These are phyloP conservation scores for Hanseniaspora singularis DNA, from an alignment of 805 yeast genomes.

Conservation along the genomic window DNA sequence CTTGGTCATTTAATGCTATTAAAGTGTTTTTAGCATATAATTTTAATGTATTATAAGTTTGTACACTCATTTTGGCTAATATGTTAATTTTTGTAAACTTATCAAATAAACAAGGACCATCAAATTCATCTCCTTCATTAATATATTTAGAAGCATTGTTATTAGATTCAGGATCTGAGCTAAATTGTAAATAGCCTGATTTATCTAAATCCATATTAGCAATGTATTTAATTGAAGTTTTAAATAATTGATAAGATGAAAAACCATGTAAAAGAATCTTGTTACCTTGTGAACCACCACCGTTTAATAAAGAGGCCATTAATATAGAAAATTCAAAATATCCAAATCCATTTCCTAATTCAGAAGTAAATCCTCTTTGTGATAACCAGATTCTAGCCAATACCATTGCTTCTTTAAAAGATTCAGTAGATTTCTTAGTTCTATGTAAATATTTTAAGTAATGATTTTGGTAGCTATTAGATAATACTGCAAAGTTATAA, in stretches of 20 bases:
- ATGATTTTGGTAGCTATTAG: conserved; percentile 56
- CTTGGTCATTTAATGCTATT: conserved; percentile 58
- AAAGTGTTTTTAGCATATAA: conserved; percentile 60
- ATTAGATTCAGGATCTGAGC: conserved; percentile 29
- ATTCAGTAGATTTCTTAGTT: conserved; percentile 60
- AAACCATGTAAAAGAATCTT: conserved; percentile 74
- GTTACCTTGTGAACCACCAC: conserved; percentile 68
- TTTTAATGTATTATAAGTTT: conserved; percentile 51
- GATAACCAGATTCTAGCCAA: conserved; percentile 82
- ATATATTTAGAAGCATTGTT: not conserved
- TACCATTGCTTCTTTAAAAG: conserved; percentile 76
- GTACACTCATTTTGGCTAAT: conserved; percentile 64
- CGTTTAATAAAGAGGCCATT: conserved; percentile 69
- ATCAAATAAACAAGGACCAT: conserved; percentile 69
- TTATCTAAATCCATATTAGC: conserved; percentile 64
- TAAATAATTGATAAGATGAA: conserved; percentile 85
- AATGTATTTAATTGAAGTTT: conserved; percentile 69
- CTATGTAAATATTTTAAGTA: conserved; percentile 67
- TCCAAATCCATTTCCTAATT: conserved; percentile 58
- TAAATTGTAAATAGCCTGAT: conserved; percentile 55
- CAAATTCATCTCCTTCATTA: conserved; percentile 28
- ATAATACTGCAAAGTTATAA: conserved; percentile 69
- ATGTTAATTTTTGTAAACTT: conserved; percentile 65
- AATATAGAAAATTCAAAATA: conserved; percentile 76
- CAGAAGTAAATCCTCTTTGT: conserved; percentile 69